These are phyloP conservation scores for Triticum turgidum DNA, from an alignment of 176 grass and related monocot genomes.

Conservation along the genomic window DNA sequence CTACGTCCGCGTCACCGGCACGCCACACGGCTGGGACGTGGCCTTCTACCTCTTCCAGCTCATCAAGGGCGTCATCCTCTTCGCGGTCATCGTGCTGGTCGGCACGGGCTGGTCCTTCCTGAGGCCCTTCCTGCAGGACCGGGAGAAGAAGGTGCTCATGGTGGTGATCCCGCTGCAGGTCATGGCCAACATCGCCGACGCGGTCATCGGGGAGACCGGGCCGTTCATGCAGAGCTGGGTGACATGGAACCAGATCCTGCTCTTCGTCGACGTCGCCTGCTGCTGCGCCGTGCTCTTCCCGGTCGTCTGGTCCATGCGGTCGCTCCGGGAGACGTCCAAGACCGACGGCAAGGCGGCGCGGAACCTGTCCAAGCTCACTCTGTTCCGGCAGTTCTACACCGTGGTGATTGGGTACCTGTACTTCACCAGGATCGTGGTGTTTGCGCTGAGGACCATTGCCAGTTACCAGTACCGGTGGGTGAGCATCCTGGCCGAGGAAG, in stretches of 20 bases:
- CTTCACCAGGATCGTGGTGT: conserved; percentile 85
- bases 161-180: conserved; percentile 91
- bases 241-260: conserved; percentile 78
- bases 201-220: conserved; percentile 81
- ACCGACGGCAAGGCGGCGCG: conserved; percentile 83
- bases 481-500: conserved; percentile 63
- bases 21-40: conserved; percentile 86
- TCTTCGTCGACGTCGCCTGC: conserved; percentile 70
- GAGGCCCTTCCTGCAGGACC: conserved; percentile 85
- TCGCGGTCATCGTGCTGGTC: conserved; percentile 81
- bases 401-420: conserved; percentile 87
- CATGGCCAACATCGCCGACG: conserved; percentile 63
- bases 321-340: conserved; percentile 75
- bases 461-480: conserved; percentile 80
- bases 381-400: conserved; percentile 87
- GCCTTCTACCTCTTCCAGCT: conserved; percentile 91
- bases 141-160: conserved; percentile 97
- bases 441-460: conserved; percentile 59
- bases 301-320: conserved; percentile 81
- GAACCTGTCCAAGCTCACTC: conserved; percentile 68
- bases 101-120: conserved; percentile 94
- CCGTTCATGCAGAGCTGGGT: conserved; percentile 69
- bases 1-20: conserved; percentile 76
- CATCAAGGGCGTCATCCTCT: conserved; percentile 75
- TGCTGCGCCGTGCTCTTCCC: conserved; percentile 89